Percentiles rank a stretch among this genome's conserved stretches.
These are phyloP conservation scores for Pilaira anomala DNA, from an alignment of 192 early-diverging fungal species.

Conservation along the genomic window DNA sequence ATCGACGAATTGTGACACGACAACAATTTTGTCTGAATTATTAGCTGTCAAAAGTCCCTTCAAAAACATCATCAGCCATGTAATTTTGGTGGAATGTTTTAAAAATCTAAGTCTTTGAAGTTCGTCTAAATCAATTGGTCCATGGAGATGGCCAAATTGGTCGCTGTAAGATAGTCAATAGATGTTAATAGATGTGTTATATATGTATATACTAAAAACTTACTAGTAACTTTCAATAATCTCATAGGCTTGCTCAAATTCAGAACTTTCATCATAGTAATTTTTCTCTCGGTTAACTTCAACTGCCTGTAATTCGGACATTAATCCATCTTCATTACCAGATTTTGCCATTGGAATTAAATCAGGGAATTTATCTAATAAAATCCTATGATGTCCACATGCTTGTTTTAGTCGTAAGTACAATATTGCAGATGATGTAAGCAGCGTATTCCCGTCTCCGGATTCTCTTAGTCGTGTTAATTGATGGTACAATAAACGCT, in stretches of 20 bases:
- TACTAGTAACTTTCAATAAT: slow-evolving; percentile 24
- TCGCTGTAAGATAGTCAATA: slow-evolving; percentile 4
- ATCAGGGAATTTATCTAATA: slow-evolving; percentile 19
- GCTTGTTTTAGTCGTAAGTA: slow-evolving; percentile 28
- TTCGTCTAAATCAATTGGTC: slow-evolving; percentile 1
- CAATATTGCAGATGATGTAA: neutral
- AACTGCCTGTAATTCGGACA: neutral
- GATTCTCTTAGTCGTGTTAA: neutral
- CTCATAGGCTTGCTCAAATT: neutral
- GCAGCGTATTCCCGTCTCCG: neutral
- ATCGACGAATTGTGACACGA: slow-evolving; percentile 27
- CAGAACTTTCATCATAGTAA: slow-evolving; percentile 1
- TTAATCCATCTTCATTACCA: neutral
- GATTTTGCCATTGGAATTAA: slow-evolving; percentile 4
- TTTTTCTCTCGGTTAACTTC: neutral
- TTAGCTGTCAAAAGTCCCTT: neutral
- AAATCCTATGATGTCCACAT: slow-evolving; percentile 14
- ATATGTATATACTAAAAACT: neutral
- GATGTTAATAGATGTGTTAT: too few species aligned
- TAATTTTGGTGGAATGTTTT: slow-evolving; percentile 19
- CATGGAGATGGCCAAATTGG: slow-evolving; percentile 2
- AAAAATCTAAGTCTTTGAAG: slow-evolving; percentile 4
- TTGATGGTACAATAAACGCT: slow-evolving; percentile 13
- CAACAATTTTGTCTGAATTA: slow-evolving; percentile 18
- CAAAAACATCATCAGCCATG: slow-evolving; percentile 19